Conservation (phyloP, 2,329 filamentous ascomycete genomes). For the Aureobasidium leucospermi region DNA sequence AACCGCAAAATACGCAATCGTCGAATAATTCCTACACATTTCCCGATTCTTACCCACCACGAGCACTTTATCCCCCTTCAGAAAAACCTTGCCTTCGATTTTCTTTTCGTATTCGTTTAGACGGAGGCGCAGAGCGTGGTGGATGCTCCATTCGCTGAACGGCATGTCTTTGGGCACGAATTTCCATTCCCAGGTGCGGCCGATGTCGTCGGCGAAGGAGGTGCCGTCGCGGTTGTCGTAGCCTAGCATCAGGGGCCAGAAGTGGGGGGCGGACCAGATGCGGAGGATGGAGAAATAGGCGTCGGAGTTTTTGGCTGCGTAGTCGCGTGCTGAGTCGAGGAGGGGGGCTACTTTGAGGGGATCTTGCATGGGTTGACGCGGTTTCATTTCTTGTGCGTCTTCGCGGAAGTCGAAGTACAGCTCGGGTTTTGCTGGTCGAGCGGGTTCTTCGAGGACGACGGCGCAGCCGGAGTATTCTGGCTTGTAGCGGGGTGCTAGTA, state of each 20-base stretch:
- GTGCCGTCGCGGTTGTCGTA: slow-evolving; percentile 28
- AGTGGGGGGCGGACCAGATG: slow-evolving; percentile 43
- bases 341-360: slow-evolving; percentile 29
- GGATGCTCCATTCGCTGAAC: slow-evolving; percentile 37
- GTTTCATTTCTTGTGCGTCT: slow-evolving; percentile 18
- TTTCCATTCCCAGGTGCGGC: slow-evolving; percentile 41
- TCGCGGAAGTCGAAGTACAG: slow-evolving; percentile 39
- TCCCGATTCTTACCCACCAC: slow-evolving; percentile 39
- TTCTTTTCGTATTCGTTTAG: slow-evolving; percentile 26
- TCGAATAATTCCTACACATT: slow-evolving; percentile 34
- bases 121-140: slow-evolving; percentile 30
- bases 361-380: slow-evolving; percentile 26
- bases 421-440: slow-evolving; percentile 28
- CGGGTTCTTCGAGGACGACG: slow-evolving; percentile 31
- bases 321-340: slow-evolving; percentile 26
- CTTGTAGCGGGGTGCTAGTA: slow-evolving; percentile 31
- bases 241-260: slow-evolving; percentile 43
- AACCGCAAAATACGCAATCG: slow-evolving; percentile 38
- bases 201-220: slow-evolving; percentile 37
- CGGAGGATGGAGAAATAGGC: slow-evolving; percentile 39
- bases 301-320: slow-evolving; percentile 19
- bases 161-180: slow-evolving; percentile 44
- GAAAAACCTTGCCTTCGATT: slow-evolving; percentile 32
- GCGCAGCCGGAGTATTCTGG: slow-evolving; percentile 30
- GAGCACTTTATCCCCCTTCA: slow-evolving; percentile 38